Evolutionary conservation across 2,329 filamentous ascomycete species (phyloP).

Genomic region (Colletotrichum australisinense): DNA sequence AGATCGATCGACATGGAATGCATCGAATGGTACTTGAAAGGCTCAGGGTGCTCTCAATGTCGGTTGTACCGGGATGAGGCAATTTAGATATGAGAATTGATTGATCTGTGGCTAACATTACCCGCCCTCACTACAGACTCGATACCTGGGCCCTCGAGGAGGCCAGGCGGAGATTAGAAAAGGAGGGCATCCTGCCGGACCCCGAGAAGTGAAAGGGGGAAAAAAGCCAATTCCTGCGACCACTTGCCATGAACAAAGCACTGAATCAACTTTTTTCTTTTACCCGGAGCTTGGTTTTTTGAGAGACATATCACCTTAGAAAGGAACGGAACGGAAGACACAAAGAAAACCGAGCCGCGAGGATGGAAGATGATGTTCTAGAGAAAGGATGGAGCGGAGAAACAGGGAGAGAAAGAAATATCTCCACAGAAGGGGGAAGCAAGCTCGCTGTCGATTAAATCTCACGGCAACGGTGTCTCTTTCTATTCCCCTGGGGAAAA

Average conservation of each 20-base stretch:
- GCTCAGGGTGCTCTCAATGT: too few species aligned
- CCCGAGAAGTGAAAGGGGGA: slow-evolving; percentile 70
- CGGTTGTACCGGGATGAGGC: slow-evolving; percentile 8
- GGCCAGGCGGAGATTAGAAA: slow-evolving; percentile 93
- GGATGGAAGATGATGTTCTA: neutral
- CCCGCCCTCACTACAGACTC: slow-evolving; percentile 71
- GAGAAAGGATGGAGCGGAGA: neutral
- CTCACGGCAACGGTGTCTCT: slow-evolving; percentile 5
- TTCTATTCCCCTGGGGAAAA: slow-evolving; percentile 22
- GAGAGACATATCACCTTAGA: slow-evolving; percentile 15
- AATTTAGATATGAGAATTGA: slow-evolving; percentile 8
- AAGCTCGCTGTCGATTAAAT: slow-evolving; percentile 22
- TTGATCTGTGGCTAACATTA: slow-evolving; percentile 41
- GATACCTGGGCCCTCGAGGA: slow-evolving; percentile 99
- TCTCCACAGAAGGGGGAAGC: slow-evolving; percentile 12
- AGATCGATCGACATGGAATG: neutral
- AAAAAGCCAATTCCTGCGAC: slow-evolving; percentile 46
- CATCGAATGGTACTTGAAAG: neutral
- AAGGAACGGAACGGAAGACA: slow-evolving; percentile 28
- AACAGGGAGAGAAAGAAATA: slow-evolving; percentile 12
- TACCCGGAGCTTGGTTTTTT: neutral
- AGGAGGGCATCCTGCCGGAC: slow-evolving; percentile 92
- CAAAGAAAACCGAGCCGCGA: slow-evolving; percentile 24
- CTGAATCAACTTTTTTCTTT: neutral
- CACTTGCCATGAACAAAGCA: neutral